A percentile compares a stretch with the other conserved stretches of the same genome.
Evolutionary conservation across 345 rosid genomes (phyloP).

Genomic region (Eucalyptus cladocalyx): DNA sequence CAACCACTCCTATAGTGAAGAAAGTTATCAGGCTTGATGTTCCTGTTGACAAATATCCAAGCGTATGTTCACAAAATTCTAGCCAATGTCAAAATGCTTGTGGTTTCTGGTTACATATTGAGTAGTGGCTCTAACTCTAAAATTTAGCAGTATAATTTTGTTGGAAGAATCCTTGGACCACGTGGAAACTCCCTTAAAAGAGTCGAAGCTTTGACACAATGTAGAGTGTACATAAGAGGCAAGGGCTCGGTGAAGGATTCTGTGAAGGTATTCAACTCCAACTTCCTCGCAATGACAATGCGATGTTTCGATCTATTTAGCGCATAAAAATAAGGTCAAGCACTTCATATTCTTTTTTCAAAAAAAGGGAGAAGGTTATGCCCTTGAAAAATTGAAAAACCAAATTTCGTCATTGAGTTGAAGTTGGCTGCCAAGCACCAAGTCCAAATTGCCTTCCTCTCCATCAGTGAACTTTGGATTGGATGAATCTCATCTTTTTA

Average conservation of each 20-base stretch:
- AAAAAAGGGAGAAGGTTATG: not conserved
- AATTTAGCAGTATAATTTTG: slow-evolving; percentile 72
- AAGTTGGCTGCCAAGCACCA: not conserved
- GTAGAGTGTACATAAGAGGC: slow-evolving; percentile 89
- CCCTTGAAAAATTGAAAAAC: not conserved
- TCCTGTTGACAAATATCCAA: slow-evolving; percentile 87
- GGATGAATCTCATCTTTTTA: not conserved
- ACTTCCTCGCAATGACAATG: not conserved
- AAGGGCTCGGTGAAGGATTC: slow-evolving; percentile 89
- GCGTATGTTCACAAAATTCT: slow-evolving; percentile 28
- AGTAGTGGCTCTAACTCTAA: not conserved
- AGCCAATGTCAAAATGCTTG: not conserved
- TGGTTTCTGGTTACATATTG: not conserved
- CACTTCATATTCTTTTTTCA: not conserved
- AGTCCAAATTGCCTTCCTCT: not conserved
- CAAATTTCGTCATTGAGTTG: not conserved
- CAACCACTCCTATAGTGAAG: slow-evolving; percentile 49
- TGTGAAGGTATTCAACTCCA: slow-evolving; percentile 42
- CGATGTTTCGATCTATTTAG: not conserved
- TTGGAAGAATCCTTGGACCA: slow-evolving; percentile 94
- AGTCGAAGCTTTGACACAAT: slow-evolving; percentile 71
- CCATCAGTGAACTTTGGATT: not conserved
- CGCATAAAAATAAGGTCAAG: not conserved
- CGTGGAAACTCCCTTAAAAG: slow-evolving; percentile 95
- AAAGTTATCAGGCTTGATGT: slow-evolving; percentile 83